Evolutionary conservation across 2,329 filamentous ascomycete genomes (phyloP).

Genomic region (Colletotrichum paranaense): DNA sequence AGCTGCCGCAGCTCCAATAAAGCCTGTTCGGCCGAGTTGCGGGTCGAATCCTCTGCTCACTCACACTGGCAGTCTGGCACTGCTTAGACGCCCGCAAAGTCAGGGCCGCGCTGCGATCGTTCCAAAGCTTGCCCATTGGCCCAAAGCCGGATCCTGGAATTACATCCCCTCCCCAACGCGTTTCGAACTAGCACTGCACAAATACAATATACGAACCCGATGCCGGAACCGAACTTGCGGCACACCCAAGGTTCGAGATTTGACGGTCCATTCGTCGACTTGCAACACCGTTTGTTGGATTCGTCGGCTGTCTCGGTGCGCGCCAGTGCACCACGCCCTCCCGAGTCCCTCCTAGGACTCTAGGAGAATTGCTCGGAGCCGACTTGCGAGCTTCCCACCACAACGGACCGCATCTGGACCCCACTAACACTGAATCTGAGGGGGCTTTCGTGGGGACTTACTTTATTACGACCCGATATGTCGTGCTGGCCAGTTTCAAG

Average conservation of each 20-base stretch:
- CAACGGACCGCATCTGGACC: neutral
- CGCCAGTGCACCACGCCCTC: neutral
- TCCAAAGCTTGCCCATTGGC: neutral
- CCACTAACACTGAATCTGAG: slow-evolving; percentile 24
- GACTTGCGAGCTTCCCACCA: slow-evolving; percentile 18
- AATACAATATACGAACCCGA: slow-evolving; percentile 10
- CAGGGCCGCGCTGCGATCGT: slow-evolving; percentile 1
- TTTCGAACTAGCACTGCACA: neutral
- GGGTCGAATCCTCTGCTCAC: neutral
- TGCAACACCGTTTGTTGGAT: neutral
- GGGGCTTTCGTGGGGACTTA: slow-evolving; percentile 18
- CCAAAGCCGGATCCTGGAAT: slow-evolving; percentile 2
- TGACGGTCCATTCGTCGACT: neutral
- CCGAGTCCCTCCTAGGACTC: neutral
- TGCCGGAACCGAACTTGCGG: slow-evolving; percentile 18
- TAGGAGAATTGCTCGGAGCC: slow-evolving; percentile 28
- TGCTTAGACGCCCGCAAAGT: neutral
- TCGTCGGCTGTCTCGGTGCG: slow-evolving; percentile 14
- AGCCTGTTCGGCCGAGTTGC: slow-evolving; percentile 30
- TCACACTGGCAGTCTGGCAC: no score
- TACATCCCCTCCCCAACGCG: neutral
- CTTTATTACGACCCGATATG: slow-evolving; percentile 29
- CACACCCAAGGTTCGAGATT: slow-evolving; percentile 6
- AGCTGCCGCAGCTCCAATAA: neutral
- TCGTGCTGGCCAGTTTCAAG: slow-evolving; percentile 31